Conservation (phyloP, 371 early-diverging fungal genomes). For the Fennellomyces sp. region DNA sequence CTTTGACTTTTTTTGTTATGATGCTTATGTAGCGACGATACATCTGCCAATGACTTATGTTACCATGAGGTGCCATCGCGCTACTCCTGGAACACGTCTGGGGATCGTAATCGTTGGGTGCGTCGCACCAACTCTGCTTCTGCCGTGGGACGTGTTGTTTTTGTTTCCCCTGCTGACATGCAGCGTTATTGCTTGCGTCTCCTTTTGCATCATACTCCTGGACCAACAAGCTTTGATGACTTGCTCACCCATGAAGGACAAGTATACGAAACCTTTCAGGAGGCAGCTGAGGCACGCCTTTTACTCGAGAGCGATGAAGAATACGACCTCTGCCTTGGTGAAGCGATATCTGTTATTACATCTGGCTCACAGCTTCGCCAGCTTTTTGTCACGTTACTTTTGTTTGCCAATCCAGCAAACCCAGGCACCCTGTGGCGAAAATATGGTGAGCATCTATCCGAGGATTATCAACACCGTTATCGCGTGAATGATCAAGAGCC, state of each 20-base stretch:
- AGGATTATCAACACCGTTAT: constrained; percentile 6
- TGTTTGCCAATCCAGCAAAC: constrained; percentile 5
- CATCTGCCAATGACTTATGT: neutral
- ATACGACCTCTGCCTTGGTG: constrained; percentile 1
- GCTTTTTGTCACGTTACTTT: constrained; percentile 2
- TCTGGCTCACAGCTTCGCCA: neutral
- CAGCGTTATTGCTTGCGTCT: neutral
- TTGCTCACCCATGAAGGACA: neutral
- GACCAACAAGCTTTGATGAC: constrained; percentile 2
- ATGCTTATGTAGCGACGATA: constrained; percentile 19
- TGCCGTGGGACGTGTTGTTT: neutral
- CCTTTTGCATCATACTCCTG: constrained; percentile 6
- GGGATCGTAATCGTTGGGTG: no score
- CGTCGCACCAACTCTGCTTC: no score
- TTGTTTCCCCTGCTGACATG: neutral
- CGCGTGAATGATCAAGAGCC: neutral
- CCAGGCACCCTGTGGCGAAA: constrained; percentile 6
- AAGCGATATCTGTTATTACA: neutral
- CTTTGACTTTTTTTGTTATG: no score
- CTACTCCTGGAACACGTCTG: no score
- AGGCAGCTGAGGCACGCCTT: neutral
- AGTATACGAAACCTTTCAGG: neutral
- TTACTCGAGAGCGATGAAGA: constrained; percentile 6
- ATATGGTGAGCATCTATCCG: neutral
- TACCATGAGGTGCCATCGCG: neutral